These are phyloP conservation scores for Scedosporium apiospermum DNA, from an alignment of 2,329 filamentous ascomycete genomes.

Conservation along the genomic window DNA sequence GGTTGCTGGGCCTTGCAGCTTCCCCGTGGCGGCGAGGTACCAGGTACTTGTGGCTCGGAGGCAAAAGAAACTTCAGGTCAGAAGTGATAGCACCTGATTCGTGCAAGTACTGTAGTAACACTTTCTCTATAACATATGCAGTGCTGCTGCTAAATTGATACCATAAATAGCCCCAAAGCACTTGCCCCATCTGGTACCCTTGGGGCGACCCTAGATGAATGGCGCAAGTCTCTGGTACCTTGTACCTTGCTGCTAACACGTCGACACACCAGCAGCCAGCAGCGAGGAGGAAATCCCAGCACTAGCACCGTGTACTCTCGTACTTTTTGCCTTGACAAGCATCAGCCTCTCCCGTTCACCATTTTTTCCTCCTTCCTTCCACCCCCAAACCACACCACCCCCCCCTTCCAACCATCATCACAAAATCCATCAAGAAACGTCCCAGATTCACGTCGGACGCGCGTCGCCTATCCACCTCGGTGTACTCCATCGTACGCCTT, in stretches of 20 bases:
- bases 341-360: conserved; percentile 10
- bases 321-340: conserved; percentile 7
- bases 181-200: not conserved
- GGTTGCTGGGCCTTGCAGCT: not conserved
- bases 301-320: conserved; percentile 5
- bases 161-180: not conserved
- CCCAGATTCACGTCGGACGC: not conserved
- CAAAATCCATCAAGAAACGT: conserved; percentile 2
- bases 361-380: conserved; percentile 2
- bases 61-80: not conserved
- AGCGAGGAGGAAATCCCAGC: not conserved
- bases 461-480: conserved; percentile 2
- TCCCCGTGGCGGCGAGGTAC: not conserved
- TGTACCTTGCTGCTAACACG: not conserved
- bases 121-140: not conserved
- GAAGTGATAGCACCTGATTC: not conserved
- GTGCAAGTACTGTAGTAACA: not conserved
- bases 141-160: not conserved
- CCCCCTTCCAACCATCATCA: conserved; percentile 13
- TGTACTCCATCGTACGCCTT: conserved; percentile 2
- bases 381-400: conserved; percentile 17
- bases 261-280: not conserved
- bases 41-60: not conserved
- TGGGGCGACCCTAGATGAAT: not conserved
- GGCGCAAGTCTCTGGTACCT: not conserved